These are phyloP conservation scores for Plasmodium vinckei DNA, from an alignment of 169 alveolate genomes.

Conservation along the genomic window DNA sequence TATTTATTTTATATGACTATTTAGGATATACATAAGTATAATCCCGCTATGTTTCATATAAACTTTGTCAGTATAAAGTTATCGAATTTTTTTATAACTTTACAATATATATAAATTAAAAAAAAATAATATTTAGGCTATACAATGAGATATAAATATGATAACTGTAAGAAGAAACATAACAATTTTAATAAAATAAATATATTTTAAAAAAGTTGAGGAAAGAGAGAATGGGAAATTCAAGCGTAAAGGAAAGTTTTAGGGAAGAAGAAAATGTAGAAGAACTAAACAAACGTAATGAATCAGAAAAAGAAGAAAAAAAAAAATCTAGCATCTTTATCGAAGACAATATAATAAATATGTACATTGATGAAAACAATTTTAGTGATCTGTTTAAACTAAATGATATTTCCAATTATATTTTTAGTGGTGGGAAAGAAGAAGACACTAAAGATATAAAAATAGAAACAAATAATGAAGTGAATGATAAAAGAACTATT, in stretches of 20 bases:
- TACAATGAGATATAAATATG: too few species aligned
- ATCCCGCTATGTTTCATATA: too few species aligned
- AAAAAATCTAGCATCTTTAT: background rate
- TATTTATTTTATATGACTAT: too few species aligned
- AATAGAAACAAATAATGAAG: background rate
- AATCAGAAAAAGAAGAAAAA: background rate
- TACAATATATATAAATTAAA: too few species aligned
- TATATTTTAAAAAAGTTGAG: too few species aligned
- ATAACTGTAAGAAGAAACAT: too few species aligned
- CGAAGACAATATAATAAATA: slow-evolving; percentile 10
- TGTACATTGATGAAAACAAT: slow-evolving; percentile 31
- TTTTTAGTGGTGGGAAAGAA: slow-evolving; percentile 8
- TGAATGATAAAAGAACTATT: slow-evolving; percentile 4
- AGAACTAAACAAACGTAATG: background rate
- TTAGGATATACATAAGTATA: too few species aligned
- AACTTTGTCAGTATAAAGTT: too few species aligned
- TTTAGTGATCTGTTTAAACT: slow-evolving; percentile 26
- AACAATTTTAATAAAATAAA: too few species aligned
- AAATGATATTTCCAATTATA: slow-evolving; percentile 12
- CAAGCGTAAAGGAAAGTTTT: background rate
- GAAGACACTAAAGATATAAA: background rate
- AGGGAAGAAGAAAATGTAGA: background rate
- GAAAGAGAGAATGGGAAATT: too few species aligned
- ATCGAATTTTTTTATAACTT: too few species aligned
- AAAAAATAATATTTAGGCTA: too few species aligned